Evolutionary conservation across 164 flowering plant species (phyloP).

Genomic region (Platanus orientalis): DNA sequence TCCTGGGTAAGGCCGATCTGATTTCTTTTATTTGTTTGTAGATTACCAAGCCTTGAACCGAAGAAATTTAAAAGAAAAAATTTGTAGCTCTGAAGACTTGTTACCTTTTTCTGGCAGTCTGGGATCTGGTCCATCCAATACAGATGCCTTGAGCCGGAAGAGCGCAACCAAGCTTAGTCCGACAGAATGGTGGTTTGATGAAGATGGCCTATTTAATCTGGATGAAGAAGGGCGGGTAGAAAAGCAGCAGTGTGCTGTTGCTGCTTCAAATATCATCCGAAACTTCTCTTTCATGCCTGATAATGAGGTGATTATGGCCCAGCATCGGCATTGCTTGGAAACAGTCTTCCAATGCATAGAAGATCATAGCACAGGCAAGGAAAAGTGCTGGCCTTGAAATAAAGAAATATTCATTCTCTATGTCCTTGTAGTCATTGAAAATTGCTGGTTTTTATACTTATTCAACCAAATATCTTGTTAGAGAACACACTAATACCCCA

Average conservation of each 20-base stretch:
- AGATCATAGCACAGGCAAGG: slow-evolving; percentile 59
- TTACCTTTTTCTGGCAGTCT: slow-evolving; percentile 25
- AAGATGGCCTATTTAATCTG: slow-evolving; percentile 88
- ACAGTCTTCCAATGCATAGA: slow-evolving; percentile 79
- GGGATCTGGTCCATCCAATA: slow-evolving; percentile 36
- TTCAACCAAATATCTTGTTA: too few species aligned
- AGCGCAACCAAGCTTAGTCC: slow-evolving; percentile 34
- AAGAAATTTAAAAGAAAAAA: neutral
- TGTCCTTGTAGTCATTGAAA: neutral
- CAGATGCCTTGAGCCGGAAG: slow-evolving; percentile 38
- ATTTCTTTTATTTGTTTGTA: neutral
- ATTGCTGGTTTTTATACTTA: too few species aligned
- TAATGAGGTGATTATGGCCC: slow-evolving; percentile 78
- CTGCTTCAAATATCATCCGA: slow-evolving; percentile 90
- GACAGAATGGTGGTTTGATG: slow-evolving; percentile 78
- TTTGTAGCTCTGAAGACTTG: slow-evolving; percentile 4
- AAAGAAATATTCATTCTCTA: neutral
- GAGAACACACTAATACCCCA: too few species aligned
- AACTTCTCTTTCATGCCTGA: slow-evolving; percentile 98
- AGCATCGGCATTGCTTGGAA: slow-evolving; percentile 82
- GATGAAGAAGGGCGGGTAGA: slow-evolving; percentile 92
- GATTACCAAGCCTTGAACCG: neutral
- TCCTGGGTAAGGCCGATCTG: slow-evolving; percentile 34
- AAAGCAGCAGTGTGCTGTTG: slow-evolving; percentile 93
- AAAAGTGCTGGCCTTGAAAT: neutral